Conservation (phyloP, 1,139 yeast genomes). For the Protomyces inundatus region DNA sequence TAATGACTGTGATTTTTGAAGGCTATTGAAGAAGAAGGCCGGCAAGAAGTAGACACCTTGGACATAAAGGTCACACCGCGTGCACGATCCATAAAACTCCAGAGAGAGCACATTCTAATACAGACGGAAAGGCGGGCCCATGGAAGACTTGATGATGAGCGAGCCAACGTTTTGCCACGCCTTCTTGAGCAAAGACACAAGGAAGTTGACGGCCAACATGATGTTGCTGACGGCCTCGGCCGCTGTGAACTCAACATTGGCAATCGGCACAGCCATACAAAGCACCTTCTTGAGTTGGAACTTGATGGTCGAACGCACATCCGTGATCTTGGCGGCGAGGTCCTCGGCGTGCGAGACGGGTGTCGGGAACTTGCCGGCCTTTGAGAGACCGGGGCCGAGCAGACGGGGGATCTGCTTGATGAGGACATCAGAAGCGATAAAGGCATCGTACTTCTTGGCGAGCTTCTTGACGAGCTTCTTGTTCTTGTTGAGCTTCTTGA, state of each 20-base stretch:
- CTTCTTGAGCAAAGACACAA: conserved; percentile 99
- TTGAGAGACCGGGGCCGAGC: conserved; percentile 99
- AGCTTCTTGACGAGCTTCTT: conserved; percentile 99
- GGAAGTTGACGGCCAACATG: conserved; percentile 98
- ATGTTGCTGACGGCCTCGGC: conserved; percentile 95
- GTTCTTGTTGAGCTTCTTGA: conserved; percentile 99
- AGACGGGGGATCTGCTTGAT: conserved; percentile 99
- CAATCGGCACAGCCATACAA: conserved; percentile 93
- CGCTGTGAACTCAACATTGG: conserved; percentile 99
- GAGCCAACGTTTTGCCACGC: conserved; percentile 99
- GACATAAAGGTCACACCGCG: too few relatives aligned
- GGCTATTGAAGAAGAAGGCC: too few relatives aligned
- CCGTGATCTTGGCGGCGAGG: conserved; percentile 90
- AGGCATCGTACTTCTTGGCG: conserved; percentile 99
- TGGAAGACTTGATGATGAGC: conserved; percentile 96
- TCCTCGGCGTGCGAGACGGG: conserved; percentile 99
- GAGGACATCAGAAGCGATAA: conserved; percentile 98
- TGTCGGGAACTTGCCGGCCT: conserved; percentile 99
- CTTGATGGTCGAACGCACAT: conserved; percentile 99
- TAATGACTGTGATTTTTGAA: not conserved
- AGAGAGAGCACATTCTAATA: conserved; percentile 51
- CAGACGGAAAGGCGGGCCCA: conserved; percentile 99
- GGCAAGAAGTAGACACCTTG: too few relatives aligned
- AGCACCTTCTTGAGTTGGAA: conserved; percentile 92
- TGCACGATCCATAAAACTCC: too few relatives aligned